Percentiles rank a stretch among this genome's conserved stretches.
phyloP scores from a whole-genome alignment of 129 eudicot species.

The Calendula officinalis region DNA sequence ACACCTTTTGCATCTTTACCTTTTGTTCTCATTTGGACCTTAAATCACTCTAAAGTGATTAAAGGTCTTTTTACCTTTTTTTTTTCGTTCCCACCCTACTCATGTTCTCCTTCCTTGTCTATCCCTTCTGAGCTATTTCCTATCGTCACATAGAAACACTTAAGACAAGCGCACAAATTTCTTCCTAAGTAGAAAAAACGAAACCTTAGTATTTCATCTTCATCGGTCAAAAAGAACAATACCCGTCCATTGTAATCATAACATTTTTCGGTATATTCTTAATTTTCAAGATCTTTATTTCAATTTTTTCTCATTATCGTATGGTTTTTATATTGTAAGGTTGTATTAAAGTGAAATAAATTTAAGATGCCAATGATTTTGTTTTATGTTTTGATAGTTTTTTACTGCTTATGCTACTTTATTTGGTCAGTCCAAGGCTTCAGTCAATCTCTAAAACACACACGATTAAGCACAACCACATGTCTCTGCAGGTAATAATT shows the following conservation, averaged over 20 bases:
- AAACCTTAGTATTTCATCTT: not conserved
- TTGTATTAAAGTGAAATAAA: constrained; percentile 7
- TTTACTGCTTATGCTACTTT: constrained; percentile 5
- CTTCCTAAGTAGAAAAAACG: not conserved
- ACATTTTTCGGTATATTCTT: too few species aligned
- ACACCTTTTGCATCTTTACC: not conserved
- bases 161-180: not conserved
- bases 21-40: constrained; percentile 18
- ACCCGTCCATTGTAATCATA: too few species aligned
- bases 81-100: constrained; percentile 50
- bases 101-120: constrained; percentile 87
- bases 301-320: not conserved
- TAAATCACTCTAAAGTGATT: constrained; percentile 17
- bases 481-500: constrained; percentile 8
- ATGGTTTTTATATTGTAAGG: constrained; percentile 12
- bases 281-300: constrained; percentile 21
- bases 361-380: constrained; percentile 16
- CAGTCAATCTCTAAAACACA: constrained; percentile 12
- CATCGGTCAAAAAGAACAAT: not conserved
- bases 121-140: constrained; percentile 92
- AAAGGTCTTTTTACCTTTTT: constrained; percentile 1
- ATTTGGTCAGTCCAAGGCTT: constrained; percentile 18
- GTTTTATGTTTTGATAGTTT: not conserved
- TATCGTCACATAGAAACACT: not conserved
- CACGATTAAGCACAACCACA: constrained; percentile 10